Conservation (phyloP, 495 filamentous ascomycete genomes). For the Penicillium goetzii region DNA sequence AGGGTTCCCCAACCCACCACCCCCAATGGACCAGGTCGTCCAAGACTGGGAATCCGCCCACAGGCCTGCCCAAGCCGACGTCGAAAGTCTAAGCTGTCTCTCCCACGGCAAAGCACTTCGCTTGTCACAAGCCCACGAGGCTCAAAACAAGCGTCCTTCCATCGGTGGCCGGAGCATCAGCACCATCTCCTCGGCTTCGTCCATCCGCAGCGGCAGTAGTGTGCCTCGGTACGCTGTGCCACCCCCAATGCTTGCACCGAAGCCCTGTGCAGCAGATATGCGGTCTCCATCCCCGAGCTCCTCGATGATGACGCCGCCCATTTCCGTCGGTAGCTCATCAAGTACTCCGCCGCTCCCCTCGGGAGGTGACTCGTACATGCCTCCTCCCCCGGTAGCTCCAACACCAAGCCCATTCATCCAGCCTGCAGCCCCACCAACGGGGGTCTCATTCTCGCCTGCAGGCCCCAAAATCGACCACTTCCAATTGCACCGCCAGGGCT, state of each 20-base stretch:
- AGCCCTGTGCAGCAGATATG: constrained; percentile 19
- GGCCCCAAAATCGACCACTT: constrained; percentile 56
- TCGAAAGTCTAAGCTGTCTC: constrained; percentile 74
- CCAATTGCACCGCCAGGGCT: constrained; percentile 37
- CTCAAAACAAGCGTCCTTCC: constrained; percentile 37
- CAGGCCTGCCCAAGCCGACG: constrained; percentile 64
- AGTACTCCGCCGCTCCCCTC: constrained; percentile 32
- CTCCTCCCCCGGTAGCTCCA: constrained; percentile 12
- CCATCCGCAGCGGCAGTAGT: constrained; percentile 13
- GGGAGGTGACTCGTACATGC: constrained; percentile 25
- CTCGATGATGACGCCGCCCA: constrained; percentile 25
- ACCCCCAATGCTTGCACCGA: constrained; percentile 27
- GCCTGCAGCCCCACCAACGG: constrained; percentile 23
- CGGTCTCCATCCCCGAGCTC: constrained; percentile 24
- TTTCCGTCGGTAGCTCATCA: constrained; percentile 27
- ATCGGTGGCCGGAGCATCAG: constrained; percentile 26
- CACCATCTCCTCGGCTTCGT: constrained; percentile 19
- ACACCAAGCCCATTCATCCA: constrained; percentile 15
- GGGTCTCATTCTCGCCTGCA: constrained; percentile 31
- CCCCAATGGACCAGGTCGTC: constrained; percentile 72
- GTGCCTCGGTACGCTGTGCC: constrained; percentile 26
- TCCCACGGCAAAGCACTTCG: constrained; percentile 76
- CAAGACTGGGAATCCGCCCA: constrained; percentile 69
- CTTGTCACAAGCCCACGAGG: constrained; percentile 57
- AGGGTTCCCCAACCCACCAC: constrained; percentile 73